Evolutionary conservation across 495 filamentous ascomycete genomes (phyloP).

Genomic region (Penicillium alfredii): DNA sequence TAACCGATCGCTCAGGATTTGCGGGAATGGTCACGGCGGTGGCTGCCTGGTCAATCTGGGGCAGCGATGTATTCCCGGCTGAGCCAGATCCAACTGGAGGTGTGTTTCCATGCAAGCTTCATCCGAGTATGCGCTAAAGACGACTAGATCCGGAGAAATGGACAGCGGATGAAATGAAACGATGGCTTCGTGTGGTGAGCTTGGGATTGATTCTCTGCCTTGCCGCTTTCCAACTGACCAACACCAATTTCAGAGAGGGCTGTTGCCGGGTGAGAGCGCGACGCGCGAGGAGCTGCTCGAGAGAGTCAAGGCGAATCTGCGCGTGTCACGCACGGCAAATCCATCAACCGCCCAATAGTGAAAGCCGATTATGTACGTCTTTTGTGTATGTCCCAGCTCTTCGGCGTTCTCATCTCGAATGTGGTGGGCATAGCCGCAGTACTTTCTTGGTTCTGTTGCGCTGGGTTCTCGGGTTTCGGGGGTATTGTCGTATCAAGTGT

Average conservation of each 20-base stretch:
- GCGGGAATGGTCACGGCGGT: slow-evolving; percentile 78
- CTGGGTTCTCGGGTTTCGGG: too few species aligned
- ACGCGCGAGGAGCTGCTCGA: slow-evolving; percentile 73
- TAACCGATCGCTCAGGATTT: slow-evolving; percentile 45
- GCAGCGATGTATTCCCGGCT: slow-evolving; percentile 69
- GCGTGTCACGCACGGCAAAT: slow-evolving; percentile 33
- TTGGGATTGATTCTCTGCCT: too few species aligned
- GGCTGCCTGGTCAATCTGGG: slow-evolving; percentile 79
- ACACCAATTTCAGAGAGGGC: slow-evolving; percentile 53
- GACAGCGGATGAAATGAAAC: slow-evolving; percentile 63
- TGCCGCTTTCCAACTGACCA: too few species aligned
- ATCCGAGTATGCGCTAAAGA: slow-evolving; percentile 9
- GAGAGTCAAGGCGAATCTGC: slow-evolving; percentile 73
- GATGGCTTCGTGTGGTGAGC: slow-evolving; percentile 73
- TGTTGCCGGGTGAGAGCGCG: slow-evolving; percentile 59
- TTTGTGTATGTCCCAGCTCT: too few species aligned
- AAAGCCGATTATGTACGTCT: slow-evolving; percentile 2
- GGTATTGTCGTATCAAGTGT: too few species aligned
- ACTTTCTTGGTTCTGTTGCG: too few species aligned
- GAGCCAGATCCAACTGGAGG: slow-evolving; percentile 70
- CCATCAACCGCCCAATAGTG: slow-evolving; percentile 6
- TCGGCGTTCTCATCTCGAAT: too few species aligned
- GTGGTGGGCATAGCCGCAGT: too few species aligned
- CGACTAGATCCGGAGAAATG: slow-evolving; percentile 57
- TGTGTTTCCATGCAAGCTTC: slow-evolving; percentile 29